Conservation (phyloP, 1,284 basidiomycete genomes). For the Marasmius tenuissimus region DNA sequence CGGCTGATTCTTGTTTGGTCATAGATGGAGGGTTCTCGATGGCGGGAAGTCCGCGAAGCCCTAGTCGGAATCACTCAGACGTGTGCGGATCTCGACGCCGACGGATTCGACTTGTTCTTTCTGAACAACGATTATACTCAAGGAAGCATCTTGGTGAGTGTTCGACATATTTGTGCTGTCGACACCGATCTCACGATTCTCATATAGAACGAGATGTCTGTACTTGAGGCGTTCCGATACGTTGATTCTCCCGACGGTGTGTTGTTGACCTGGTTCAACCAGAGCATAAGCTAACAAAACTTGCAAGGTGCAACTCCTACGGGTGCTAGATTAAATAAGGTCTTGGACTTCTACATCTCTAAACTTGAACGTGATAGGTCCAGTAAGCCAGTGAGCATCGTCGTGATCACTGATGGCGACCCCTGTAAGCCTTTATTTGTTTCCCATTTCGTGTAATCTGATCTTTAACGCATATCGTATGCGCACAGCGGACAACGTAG, state of each 20-base stretch:
- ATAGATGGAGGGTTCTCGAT: conserved; percentile 21
- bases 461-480: neutral
- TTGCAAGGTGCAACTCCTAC: conserved; percentile 15
- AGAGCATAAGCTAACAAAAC: neutral
- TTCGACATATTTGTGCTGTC: neutral
- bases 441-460: neutral
- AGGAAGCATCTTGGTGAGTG: conserved; percentile 3
- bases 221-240: conserved; percentile 15
- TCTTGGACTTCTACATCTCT: conserved; percentile 15
- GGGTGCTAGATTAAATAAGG: conserved; percentile 11
- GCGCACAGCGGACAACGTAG: neutral
- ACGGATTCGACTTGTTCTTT: conserved; percentile 26
- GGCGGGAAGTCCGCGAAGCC: conserved; percentile 26
- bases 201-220: neutral
- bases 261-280: conserved; percentile 16
- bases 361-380: conserved; percentile 12
- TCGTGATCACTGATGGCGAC: conserved; percentile 22
- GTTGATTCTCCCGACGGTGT: neutral
- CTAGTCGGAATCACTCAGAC: conserved; percentile 26
- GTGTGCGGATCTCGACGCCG: conserved; percentile 23
- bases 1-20: neutral
- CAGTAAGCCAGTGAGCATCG: conserved; percentile 18
- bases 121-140: conserved; percentile 20
- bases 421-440: conserved; percentile 6
- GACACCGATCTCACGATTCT: neutral